These are phyloP conservation scores for Phytophthora pseudosyringae DNA, from an alignment of 352 stramenopile genomes.

Conservation along the genomic window DNA sequence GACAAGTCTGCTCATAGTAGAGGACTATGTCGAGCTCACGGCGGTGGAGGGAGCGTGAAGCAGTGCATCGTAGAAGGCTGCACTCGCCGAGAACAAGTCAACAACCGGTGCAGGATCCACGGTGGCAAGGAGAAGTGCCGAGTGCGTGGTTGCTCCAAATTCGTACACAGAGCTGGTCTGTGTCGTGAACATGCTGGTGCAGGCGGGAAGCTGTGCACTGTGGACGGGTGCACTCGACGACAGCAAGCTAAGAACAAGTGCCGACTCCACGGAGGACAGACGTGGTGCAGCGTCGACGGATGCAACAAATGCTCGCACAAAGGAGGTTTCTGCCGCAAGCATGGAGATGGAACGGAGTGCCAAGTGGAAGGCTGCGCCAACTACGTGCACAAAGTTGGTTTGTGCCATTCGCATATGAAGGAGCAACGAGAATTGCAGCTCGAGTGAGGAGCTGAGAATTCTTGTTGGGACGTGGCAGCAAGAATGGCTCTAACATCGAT, in stretches of 20 bases:
- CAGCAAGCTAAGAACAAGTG: constrained; percentile 67
- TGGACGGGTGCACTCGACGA: constrained; percentile 58
- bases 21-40: constrained; percentile 59
- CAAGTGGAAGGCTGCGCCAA: constrained; percentile 66
- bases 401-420: constrained; percentile 65
- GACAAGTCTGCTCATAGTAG: constrained; percentile 57
- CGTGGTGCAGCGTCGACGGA: constrained; percentile 62
- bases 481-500: background rate
- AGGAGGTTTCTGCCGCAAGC: constrained; percentile 67
- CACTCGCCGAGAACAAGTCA: constrained; percentile 22
- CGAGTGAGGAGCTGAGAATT: background rate
- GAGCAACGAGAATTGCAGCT: constrained; percentile 18
- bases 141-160: constrained; percentile 36
- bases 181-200: constrained; percentile 63
- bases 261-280: constrained; percentile 59
- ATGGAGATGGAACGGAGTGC: constrained; percentile 67
- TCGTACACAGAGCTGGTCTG: constrained; percentile 25
- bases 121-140: constrained; percentile 58
- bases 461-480: background rate
- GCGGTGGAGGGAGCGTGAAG: constrained; percentile 50
- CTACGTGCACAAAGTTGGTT: constrained; percentile 70
- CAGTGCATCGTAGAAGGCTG: constrained; percentile 24
- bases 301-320: constrained; percentile 70
- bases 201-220: constrained; percentile 51
- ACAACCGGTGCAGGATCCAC: constrained; percentile 67